Base-by-base conservation (phyloP, 2,329 filamentous ascomycete species). In the Verruconis gallopava region DNA sequence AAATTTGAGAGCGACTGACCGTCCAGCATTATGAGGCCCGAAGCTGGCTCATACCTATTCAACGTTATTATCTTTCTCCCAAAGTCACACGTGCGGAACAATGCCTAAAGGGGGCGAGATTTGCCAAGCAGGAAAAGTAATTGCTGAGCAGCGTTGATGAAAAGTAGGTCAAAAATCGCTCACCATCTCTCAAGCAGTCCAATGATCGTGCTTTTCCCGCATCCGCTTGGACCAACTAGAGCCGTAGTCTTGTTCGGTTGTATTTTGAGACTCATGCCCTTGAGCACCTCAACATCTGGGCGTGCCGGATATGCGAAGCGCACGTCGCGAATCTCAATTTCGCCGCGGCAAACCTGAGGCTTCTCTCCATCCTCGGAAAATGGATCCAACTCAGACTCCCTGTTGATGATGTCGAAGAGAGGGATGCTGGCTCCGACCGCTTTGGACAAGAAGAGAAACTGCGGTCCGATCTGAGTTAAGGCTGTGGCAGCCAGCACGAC, bases 161-260 rank as follows among this genome's bases (percentile, higher is more conserved):
- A 28, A 62, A 55, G 12, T 59, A 49, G 18, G 51, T n/a, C n/a
- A n/a, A n/a, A n/a, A n/a, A n/a, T n/a, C n/a, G 65, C 62, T 45
- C 65, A 67, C 40, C 61, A 55, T 11, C 60, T 50, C 15, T 51
- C 53, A 15, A 61, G 49, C 3, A 67, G 50, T 20, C 53, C 53
- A 5, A 59, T 57, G 15, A 65, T 55, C 1, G 63, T 65, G 2
- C 57, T 60, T 39, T 65, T 65, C 15, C 63, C 63, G 44, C 58
- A 61, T n/a, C 62, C 62, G 5, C 59, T 61, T 19, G 60, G 50
- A 12, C 63, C 63, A 22, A 65, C 62, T 18, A 66, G 57, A 2
- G 62, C 64, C 13, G 61, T 65, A 13, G 59, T 47, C 41, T 61
- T 54, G 3, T 54, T 53, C n/a, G 62, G 53, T 35, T 55, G 54